A percentile compares a stretch with the other conserved stretches of the same genome.
These are phyloP conservation scores for Pleurotus ostreatus DNA, from an alignment of 768 basidiomycete species.

Conservation along the genomic window DNA sequence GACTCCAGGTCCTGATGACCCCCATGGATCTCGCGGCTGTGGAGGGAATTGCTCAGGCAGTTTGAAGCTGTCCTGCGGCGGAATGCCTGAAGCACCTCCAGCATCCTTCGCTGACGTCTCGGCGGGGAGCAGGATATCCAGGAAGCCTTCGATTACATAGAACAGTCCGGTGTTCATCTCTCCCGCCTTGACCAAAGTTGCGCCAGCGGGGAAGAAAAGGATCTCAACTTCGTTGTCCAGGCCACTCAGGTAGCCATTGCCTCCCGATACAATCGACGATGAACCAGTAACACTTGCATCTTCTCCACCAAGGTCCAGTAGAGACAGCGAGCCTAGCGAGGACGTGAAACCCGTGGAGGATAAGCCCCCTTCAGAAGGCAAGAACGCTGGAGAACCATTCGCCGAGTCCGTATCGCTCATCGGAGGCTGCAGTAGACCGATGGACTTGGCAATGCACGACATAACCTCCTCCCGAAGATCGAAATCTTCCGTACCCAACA, in stretches of 20 bases:
- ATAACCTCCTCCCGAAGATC: slow-evolving; percentile 96
- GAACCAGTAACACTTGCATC: slow-evolving; percentile 60
- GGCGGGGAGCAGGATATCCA: slow-evolving; percentile 82
- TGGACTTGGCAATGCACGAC: slow-evolving; percentile 96
- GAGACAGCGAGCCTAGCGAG: slow-evolving; percentile 70
- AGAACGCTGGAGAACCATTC: slow-evolving; percentile 62
- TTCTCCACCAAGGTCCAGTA: slow-evolving; percentile 71
- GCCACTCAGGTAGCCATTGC: slow-evolving; percentile 62
- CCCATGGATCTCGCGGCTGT: not conserved
- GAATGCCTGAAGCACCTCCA: not conserved
- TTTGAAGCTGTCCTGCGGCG: not conserved
- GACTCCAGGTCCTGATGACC: not conserved
- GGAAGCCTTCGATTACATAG: slow-evolving; percentile 93
- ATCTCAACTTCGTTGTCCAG: slow-evolving; percentile 98
- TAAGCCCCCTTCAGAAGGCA: slow-evolving; percentile 38
- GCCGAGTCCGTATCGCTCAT: slow-evolving; percentile 63
- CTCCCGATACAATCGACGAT: slow-evolving; percentile 48
- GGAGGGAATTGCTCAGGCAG: not conserved
- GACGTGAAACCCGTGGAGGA: slow-evolving; percentile 38
- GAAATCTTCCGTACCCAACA: slow-evolving; percentile 65
- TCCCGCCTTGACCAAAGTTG: slow-evolving; percentile 81
- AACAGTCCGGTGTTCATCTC: slow-evolving; percentile 87
- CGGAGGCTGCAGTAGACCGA: slow-evolving; percentile 88
- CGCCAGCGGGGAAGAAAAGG: slow-evolving; percentile 85
- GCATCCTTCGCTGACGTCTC: slow-evolving; percentile 26